Evolutionary conservation across 805 yeast species (phyloP), one percentile per base, ranked within the genome.

Genomic region (Starmerella davenportii): DNA sequence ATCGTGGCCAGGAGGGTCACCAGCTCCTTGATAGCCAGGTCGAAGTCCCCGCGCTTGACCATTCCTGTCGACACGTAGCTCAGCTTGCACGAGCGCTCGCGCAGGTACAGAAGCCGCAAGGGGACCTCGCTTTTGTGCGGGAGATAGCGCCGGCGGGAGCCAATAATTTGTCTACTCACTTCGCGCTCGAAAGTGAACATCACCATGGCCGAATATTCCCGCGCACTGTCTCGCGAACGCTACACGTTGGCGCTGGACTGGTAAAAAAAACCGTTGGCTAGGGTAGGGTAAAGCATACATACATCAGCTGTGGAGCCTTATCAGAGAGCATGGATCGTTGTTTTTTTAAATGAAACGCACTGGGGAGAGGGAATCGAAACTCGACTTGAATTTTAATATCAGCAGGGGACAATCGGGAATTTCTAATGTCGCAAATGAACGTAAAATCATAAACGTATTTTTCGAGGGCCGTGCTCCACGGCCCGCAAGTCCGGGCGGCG

Each of bases 41-140:
- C 36, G 20, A 42, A 42, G 30, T 42, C 44, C 3, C 44, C 44
- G 5, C 44, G 29, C 9, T 24, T 16, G n/a, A 39, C 44, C 44
- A 39, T 42, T 14, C 38, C 44, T 15, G 28, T 3, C 13, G 25
- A 35, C 17, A 39, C 19, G 14, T 19, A 7, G 32, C 25, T 13
- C 34, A 39, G 34, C 24, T 31, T 17, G 21, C 8, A 14, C 33
- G 23, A 17, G 16, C 19, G 3, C 4, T 32, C 25, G 8, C 30
- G 18, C 14, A 39, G 28, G 9, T 5, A 21, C 9, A 31, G n/a
- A 13, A 37, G n/a, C 18, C 25, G 23, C 21, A 21, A 17, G 20
- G 42, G 35, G 16, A 33, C 16, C 21, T 24, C 35, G 15, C 27
- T 32, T 5, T 13, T 9, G 30, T 42, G 40, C 15, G 44, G 44